Evolutionary conservation across 2,329 filamentous ascomycete species (phyloP), one percentile per base, ranked within the genome.

Genomic region (Cadophora malorum): DNA sequence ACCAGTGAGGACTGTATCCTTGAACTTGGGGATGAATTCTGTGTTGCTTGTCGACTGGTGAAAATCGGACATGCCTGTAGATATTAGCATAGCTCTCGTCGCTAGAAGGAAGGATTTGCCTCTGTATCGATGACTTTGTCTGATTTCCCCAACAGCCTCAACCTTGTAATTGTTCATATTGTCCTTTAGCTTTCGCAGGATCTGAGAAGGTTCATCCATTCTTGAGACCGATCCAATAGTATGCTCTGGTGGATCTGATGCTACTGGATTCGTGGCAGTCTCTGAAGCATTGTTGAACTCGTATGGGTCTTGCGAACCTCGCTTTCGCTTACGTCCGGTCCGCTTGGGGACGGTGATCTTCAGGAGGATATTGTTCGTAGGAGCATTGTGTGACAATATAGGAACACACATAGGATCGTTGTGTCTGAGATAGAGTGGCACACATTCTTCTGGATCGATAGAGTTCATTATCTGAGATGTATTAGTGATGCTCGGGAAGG

Each of bases 261-360:
- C n/a, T 38, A 3, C 49, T 41, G 33, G 35, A 25, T 21, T 12
- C 12, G 21, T 1, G 16, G 35, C 38, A 6, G 41, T 16, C 12
- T 10, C 23, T 58, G 52, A 9, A 33, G 4, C 52, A 47, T 55
- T 59, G 21, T 28, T 28, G 35, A 55, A n/a, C 19, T 23, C 49
- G 38, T 38, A 65, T 35, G 90, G 88, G 4, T 84, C 90, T 65
- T 89, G 78, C 5, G 88, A 88, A n/a, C 93, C 94, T 73, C 90
- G 85, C 81, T 94, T 97, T 67, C 94, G 87, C 79, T 92, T 97
- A 69, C 93, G 87, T 3, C 94, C 94, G 2, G 94, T 97, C 66
- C 93, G 85, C 78, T 90, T 96, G 0, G 96, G 95, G 0, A 98
- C 88, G 0, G 91, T 94, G 65, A 99, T 85, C 78, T 94, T 94